Percentiles rank a stretch among this genome's conserved stretches.
These are phyloP conservation scores for Geotrichum bryndzae DNA, from an alignment of 1,139 yeast species.

Conservation along the genomic window DNA sequence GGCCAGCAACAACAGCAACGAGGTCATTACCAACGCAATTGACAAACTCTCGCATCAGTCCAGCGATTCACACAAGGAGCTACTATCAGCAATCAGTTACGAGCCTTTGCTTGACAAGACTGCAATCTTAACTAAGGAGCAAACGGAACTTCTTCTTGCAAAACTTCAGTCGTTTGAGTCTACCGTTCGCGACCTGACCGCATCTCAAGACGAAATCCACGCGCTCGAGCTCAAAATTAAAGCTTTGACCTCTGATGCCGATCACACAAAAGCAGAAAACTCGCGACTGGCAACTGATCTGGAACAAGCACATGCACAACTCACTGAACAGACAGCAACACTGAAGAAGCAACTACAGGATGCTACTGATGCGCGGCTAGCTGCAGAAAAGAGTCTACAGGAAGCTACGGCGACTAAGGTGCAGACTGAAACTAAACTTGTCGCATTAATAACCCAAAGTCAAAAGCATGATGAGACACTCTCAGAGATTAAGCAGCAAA, in stretches of 20 bases:
- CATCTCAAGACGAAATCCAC: background rate
- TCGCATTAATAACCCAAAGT: background rate
- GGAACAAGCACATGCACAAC: background rate
- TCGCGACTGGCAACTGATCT: background rate
- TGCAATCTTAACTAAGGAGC: background rate
- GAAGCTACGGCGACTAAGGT: background rate
- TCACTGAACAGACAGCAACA: background rate
- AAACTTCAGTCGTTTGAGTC: background rate
- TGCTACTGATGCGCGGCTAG: background rate
- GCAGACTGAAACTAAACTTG: background rate
- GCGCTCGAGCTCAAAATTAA: background rate
- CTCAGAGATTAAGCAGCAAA: conserved; percentile 18
- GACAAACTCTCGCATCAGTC: background rate
- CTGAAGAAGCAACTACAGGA: background rate
- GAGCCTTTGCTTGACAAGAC: background rate
- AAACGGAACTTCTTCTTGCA: background rate
- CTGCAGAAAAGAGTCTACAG: background rate
- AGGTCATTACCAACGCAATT: background rate
- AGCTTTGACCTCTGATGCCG: background rate
- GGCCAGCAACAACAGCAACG: background rate
- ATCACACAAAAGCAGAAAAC: background rate
- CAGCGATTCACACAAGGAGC: background rate
- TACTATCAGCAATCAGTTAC: background rate
- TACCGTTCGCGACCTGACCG: background rate
- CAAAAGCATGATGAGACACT: background rate